Evolutionary conservation across 805 yeast species (phyloP), one percentile per base, ranked within the genome.

Genomic region (Sugiyamaella boreocaroliniensis): DNA sequence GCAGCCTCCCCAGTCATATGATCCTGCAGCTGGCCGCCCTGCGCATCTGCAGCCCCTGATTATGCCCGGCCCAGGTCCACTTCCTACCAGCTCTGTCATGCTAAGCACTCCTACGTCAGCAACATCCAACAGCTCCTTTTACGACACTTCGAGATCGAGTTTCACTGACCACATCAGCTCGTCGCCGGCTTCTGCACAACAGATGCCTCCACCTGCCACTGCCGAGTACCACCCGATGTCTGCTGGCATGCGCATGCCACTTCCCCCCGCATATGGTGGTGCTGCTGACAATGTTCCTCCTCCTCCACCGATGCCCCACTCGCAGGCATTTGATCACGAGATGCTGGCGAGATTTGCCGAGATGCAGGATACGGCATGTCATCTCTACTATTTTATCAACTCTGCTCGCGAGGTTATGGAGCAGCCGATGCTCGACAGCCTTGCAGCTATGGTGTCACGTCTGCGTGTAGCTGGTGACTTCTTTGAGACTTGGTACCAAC

Each of bases 401-500:
- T 32, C 37, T 32, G 37, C 37, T 2, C 37, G 37, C 37, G 37
- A 32, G 37, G n/a, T 32, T 14, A 32, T 32, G 37, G 37, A 32
- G n/a, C 37, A 32, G 37, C 37, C 37, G n/a, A 50, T 45, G 15
- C 48, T 56, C 40, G 61, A 56, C 10, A 47, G 37, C 26, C 34
- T 59, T 45, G 57, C 52, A 22, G 51, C 53, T 4, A 34, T 59
- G 45, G 44, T 56, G 29, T 41, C 43, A 11, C 49, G 62, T 16
- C 50, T 52, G 14, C 51, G 55, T 14, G 34, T 46, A 11, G 55
- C 62, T 15, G 48, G 48, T 9, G 57, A 55, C 40, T 43, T 59
- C 18, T 55, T 59, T 11, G 61, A 59, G 37, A 14, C 48, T 40
- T 58, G 61, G 61, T 57, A 57, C 45, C 43, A 45, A 11, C 57